Evolutionary conservation across 129 eudicot species (phyloP).

Genomic region (Tagetes erecta): DNA sequence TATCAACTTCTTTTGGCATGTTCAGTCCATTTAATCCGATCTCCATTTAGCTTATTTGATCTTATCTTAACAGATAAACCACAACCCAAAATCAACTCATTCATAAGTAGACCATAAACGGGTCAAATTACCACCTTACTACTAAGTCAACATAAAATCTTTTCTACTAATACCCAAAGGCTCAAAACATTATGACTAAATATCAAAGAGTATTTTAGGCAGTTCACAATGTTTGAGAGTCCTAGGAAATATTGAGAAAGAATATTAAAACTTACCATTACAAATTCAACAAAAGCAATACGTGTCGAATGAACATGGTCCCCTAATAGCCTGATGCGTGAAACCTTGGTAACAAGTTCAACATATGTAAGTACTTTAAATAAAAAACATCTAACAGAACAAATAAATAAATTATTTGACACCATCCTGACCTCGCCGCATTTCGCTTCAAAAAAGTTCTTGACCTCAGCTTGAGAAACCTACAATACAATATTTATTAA

Average conservation of each 20-base stretch:
- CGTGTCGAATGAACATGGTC: conserved; percentile 92
- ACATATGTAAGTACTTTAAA: conserved; percentile 4
- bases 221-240: not conserved
- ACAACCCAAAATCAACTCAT: not conserved
- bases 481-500: conserved; percentile 24
- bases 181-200: not conserved
- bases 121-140: not conserved
- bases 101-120: not conserved
- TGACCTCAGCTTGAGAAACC: conserved; percentile 92
- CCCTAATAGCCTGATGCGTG: conserved; percentile 95
- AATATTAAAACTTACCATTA: conserved; percentile 54
- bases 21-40: not conserved
- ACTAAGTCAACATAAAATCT: not conserved
- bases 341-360: conserved; percentile 55
- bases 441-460: conserved; percentile 78
- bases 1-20: not conserved
- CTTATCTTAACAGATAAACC: not conserved
- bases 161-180: not conserved
- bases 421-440: conserved; percentile 78
- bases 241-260: not conserved
- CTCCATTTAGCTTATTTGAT: not conserved
- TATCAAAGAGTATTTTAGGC: not conserved
- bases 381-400: not conserved
- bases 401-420: not conserved
- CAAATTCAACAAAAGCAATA: conserved; percentile 95